phyloP scores from a whole-genome alignment of 768 basidiomycete species.

The Chalciporus sphaerocephalus region DNA sequence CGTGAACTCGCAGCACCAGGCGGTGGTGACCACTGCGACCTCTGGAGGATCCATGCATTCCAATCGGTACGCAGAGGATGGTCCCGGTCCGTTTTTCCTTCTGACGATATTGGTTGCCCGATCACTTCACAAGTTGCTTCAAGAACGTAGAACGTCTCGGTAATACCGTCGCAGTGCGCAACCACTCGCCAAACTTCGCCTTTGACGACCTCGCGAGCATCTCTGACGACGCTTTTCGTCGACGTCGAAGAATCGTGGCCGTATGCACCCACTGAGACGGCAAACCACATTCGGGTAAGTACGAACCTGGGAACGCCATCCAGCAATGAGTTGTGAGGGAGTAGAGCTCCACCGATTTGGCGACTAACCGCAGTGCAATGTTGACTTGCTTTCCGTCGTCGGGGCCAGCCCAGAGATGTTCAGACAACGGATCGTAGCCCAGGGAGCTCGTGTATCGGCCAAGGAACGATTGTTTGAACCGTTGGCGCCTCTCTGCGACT shows the following conservation, averaged over 20 bases:
- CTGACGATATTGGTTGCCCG: conserved; percentile 34
- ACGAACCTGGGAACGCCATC: conserved; percentile 46
- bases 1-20: not conserved
- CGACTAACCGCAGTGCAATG: conserved; percentile 51
- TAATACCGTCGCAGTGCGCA: conserved; percentile 18
- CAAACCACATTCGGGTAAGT: conserved; percentile 59
- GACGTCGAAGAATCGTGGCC: conserved; percentile 31
- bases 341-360: not conserved
- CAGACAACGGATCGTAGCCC: conserved; percentile 36
- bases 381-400: conserved; percentile 54
- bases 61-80: conserved; percentile 55
- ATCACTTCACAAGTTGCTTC: conserved; percentile 73
- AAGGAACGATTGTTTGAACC: conserved; percentile 52
- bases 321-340: not conserved
- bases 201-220: conserved; percentile 48
- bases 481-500: conserved; percentile 29
- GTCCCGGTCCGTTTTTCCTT: not conserved
- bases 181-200: conserved; percentile 61
- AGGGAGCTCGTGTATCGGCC: conserved; percentile 29
- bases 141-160: conserved; percentile 51
- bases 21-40: not conserved
- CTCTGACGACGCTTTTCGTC: conserved; percentile 38
- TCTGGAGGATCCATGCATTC: conserved; percentile 50
- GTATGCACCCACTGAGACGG: conserved; percentile 47
- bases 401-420: conserved; percentile 54